Evolutionary conservation across 805 yeast species (phyloP), one percentile per base, ranked within the genome.

Genomic region (Cyberlindnera maclurae): DNA sequence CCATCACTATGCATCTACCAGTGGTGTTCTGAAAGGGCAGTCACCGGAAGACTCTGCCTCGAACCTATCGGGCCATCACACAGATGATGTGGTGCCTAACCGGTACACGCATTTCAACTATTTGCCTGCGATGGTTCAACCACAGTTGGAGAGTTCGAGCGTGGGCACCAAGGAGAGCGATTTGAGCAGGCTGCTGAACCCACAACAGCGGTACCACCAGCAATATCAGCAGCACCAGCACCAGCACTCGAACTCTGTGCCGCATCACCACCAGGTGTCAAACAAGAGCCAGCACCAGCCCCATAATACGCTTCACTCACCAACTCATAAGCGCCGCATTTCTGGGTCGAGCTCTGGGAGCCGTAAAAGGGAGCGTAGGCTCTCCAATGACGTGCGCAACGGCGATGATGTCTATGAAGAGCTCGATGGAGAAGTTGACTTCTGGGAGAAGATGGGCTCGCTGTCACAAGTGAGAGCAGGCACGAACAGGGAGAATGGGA

Each of bases 91-190:
- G 4, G 75, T 72, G 27, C 61, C 77, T 3, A 68, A 73, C 33
- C 61, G 89, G 53, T 73, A 66, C 42, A 79, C 79, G 35, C 93
- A 82, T 62, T 82, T 82, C 64, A 82, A 81, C 55, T 81, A 79
- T 50, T 60, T 82, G 18, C 86, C 89, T 12, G 82, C 88, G 2
- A 75, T 82, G 5, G 82, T 78, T 43, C 82, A 77, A 35, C 93
- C 90, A 1, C 80, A 77, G 48, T 59, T 82, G 32, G 79, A 68
- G 16, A 77, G 85, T 1, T 77, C 84, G 0, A 65, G 29, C 36
- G 4, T 36, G 29, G n/a, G 63, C 70, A 17, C 43, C 5, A 46
- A 63, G 59, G 72, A 67, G 30, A 20, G 24, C 24, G 75, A 73
- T 46, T 45, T 76, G 18, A 55, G 62, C 44, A 65, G 65, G 38